Evolutionary conservation across 257 asterid genomes (phyloP), one percentile per base, ranked within the genome.

Genomic region (Linderniella brevidens): DNA sequence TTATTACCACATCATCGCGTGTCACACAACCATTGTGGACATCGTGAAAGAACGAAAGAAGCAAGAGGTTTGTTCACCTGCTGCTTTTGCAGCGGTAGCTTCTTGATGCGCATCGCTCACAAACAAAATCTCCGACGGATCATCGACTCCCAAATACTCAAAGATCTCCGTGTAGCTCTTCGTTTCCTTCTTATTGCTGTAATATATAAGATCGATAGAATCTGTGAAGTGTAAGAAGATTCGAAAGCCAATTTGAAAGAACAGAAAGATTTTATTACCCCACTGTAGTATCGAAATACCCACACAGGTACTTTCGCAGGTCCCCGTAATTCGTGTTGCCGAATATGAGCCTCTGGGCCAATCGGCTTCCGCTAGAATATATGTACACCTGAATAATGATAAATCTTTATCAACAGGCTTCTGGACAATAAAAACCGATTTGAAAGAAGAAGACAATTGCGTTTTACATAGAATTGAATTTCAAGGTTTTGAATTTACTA

Each of bases 291-390:
- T 90, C 99, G 4, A 82, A 90, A 64, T 71, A 90, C 29, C 99
- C 99, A 52, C 59, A 68, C 66, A 90, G 64, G 61, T 63, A 75
- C 46, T 77, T 90, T 47, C 96, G 63, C 54, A 90, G 83, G 70
- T 86, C 96, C 37, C 99, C 96, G 8, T 69, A 65, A 12, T 59
- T 71, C 0, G 94, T 85, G 61, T 85, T 69, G 29, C 96, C 92
- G 53, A 90, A 90, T 62, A 90, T 49, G 65, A 85, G 96, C 67
- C 83, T 75, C 63, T 90, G 99, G 11, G 99, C 96, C 71, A 90
- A 70, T 67, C 99, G 72, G 73, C 99, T 90, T 25, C 99, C 99
- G 16, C 99, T 90, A 32, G 96, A 90, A 69, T 85, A 90, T 67
- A 90, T 86, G 67, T 86, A 90, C 51, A 82, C 95, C 95, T 88